Evolutionary conservation across 208 protist species (phyloP).

Genomic region (Leishmania tropica): DNA sequence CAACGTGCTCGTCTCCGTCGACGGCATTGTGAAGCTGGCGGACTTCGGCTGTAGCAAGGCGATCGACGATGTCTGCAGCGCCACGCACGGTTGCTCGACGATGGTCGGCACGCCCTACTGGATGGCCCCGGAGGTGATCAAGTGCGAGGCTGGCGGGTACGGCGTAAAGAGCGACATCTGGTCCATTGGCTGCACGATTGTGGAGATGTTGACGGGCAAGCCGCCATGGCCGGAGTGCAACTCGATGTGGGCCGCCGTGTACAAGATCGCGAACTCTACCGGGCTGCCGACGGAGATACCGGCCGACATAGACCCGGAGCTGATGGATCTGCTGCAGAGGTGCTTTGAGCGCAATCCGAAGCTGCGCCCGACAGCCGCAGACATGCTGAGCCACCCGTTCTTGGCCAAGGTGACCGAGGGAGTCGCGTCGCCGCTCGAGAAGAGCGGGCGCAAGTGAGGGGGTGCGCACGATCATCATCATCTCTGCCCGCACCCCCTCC

Average conservation of each 20-base stretch:
- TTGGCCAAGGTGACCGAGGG: slow-evolving; percentile 37
- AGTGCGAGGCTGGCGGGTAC: slow-evolving; percentile 88
- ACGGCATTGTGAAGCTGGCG: slow-evolving; percentile 89
- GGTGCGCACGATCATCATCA: not conserved
- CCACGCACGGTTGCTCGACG: slow-evolving; percentile 73
- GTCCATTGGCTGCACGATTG: slow-evolving; percentile 93
- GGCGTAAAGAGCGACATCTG: slow-evolving; percentile 94
- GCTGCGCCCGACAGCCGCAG: slow-evolving; percentile 60
- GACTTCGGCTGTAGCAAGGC: slow-evolving; percentile 93
- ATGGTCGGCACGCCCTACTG: slow-evolving; percentile 92
- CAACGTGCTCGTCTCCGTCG: slow-evolving; percentile 88
- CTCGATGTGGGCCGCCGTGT: slow-evolving; percentile 87
- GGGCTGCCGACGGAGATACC: slow-evolving; percentile 87
- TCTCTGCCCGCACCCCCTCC: too few species aligned
- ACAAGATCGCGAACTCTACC: slow-evolving; percentile 87
- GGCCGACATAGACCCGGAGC: slow-evolving; percentile 64
- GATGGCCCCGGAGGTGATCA: slow-evolving; percentile 94
- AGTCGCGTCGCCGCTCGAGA: not conserved
- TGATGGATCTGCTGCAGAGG: slow-evolving; percentile 74
- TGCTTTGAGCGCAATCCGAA: slow-evolving; percentile 87
- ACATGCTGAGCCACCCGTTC: slow-evolving; percentile 79
- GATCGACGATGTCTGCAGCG: slow-evolving; percentile 85
- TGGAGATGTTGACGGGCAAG: slow-evolving; percentile 94
- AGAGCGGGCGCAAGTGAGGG: not conserved
- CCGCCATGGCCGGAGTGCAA: slow-evolving; percentile 92